Base-by-base conservation (phyloP, 768 basidiomycete species). In the Hortiboletus campestris region DNA sequence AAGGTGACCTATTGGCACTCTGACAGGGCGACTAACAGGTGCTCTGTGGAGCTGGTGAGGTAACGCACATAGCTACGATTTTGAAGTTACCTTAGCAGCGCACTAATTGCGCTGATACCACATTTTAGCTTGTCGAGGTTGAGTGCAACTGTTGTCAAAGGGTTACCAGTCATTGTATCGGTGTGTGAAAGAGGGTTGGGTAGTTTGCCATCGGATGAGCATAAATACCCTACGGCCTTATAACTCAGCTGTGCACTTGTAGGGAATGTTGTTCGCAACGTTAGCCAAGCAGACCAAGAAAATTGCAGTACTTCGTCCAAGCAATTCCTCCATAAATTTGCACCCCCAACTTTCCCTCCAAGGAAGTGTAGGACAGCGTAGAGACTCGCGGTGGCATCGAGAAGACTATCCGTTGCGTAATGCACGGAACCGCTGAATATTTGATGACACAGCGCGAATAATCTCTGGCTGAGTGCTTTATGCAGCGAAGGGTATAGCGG, bases 321-420 rank as follows among this genome's bases (percentile, higher is more conserved):
- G 16, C 83, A 84, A 62, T 87, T 90, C 59, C 85, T 79, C 91
- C 91, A 94, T 6, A 87, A 62, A 49, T 75, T 81, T 12, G 83
- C 76, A 16, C 85, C 84, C 25, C 86, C 88, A 10, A 89, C 84
- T 70, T 91, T 94, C 9, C 92, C 91, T 20, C 89, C 89, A 0
- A 88, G 85, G 29, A 82, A 72, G 68, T 86, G 86, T 6, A 94
- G 76, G 22, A 77, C 72, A 4, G 84, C 73, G 54, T 86, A 88
- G 20, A 94, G 76, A 19, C 72, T 66, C 7, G 84, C 83, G 2
- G 85, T 78, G 14, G 83, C 75, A 40, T 72, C 60, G 6, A 86
- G 61, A 22, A 65, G 53, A 17, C 49, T 31, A 46, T 77, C 74
- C 4, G 74, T 76, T 2, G 80, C 72, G 16, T 71, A 74, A 4